Conservation (phyloP, 805 yeast genomes). For the Barnettozyma wickerhamii region DNA sequence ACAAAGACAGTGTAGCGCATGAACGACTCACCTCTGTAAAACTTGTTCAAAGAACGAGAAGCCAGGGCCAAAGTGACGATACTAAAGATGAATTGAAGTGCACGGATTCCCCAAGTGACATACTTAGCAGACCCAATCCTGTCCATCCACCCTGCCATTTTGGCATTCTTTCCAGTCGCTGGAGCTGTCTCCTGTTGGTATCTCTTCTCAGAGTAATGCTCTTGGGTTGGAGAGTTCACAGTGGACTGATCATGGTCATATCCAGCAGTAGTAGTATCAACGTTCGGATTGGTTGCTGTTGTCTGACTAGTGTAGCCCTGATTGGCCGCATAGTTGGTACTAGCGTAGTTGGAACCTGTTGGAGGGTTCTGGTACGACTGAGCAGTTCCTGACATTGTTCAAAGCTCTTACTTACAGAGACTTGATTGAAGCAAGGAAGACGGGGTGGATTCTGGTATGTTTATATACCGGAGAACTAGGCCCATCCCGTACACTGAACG, state of each 20-base stretch:
- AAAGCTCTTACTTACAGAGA: too few relatives aligned
- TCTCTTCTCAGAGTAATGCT: slow-evolving; percentile 16
- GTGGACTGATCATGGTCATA: slow-evolving; percentile 24
- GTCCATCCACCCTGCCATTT: not conserved
- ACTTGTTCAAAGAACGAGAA: slow-evolving; percentile 22
- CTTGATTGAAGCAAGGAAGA: not conserved
- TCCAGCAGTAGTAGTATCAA: too few relatives aligned
- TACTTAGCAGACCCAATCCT: not conserved
- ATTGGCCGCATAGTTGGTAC: too few relatives aligned
- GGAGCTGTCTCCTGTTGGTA: not conserved
- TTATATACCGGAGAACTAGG: too few relatives aligned
- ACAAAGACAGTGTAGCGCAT: slow-evolving; percentile 30
- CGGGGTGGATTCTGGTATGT: too few relatives aligned
- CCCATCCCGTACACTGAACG: too few relatives aligned
- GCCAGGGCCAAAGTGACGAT: slow-evolving; percentile 28
- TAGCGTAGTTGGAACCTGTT: too few relatives aligned
- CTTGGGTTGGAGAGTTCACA: slow-evolving; percentile 18
- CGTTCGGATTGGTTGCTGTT: not conserved
- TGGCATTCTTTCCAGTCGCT: not conserved
- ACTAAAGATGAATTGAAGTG: slow-evolving; percentile 25
- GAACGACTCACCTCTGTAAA: slow-evolving; percentile 24
- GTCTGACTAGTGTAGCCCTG: not conserved
- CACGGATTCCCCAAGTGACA: slow-evolving; percentile 16
- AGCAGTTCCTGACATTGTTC: not conserved
- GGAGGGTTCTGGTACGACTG: too few relatives aligned